A percentile compares a stretch with the other conserved stretches of the same genome.
Evolutionary conservation across 2,329 filamentous ascomycete genomes (phyloP).

Genomic region (Taxawa tesnikishii): DNA sequence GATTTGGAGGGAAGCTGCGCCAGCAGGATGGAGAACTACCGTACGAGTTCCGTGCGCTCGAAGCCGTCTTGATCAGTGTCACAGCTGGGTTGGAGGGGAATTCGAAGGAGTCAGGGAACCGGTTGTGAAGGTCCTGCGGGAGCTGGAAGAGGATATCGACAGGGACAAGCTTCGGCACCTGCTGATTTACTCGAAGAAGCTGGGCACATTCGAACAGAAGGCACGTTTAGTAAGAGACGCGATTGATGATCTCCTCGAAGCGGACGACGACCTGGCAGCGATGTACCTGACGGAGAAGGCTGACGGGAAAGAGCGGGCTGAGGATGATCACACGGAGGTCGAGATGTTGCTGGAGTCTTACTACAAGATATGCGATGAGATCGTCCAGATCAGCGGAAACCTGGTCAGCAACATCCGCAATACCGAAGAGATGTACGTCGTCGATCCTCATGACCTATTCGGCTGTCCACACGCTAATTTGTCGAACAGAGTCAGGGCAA

Average conservation of each 20-base stretch:
- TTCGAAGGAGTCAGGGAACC: conserved; percentile 90
- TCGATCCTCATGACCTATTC: too few relatives aligned
- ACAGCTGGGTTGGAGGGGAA: conserved; percentile 87
- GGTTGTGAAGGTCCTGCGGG: conserved; percentile 75
- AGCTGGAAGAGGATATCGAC: conserved; percentile 94
- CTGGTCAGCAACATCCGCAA: conserved; percentile 90
- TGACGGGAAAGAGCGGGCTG: conserved; percentile 56
- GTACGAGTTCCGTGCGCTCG: conserved; percentile 91
- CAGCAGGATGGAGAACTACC: conserved; percentile 65
- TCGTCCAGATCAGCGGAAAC: conserved; percentile 89
- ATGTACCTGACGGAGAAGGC: conserved; percentile 95
- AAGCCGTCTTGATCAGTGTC: conserved; percentile 88
- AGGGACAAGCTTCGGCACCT: conserved; percentile 83
- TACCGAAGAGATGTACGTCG: conserved; percentile 86
- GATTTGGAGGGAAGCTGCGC: conserved; percentile 86
- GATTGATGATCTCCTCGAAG: conserved; percentile 88
- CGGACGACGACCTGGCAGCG: conserved; percentile 82
- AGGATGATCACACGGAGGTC: conserved; percentile 88
- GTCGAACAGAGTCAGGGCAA: conserved; percentile 72
- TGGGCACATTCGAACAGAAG: conserved; percentile 96
- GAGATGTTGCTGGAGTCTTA: conserved; percentile 96
- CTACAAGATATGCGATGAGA: conserved; percentile 95
- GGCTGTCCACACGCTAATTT: too few relatives aligned
- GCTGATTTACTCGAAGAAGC: conserved; percentile 85
- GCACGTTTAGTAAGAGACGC: conserved; percentile 87